A percentile compares a stretch with the other conserved stretches of the same genome.
Conservation (phyloP, 352 stramenopile genomes). For the Phytophthora lateralis region DNA sequence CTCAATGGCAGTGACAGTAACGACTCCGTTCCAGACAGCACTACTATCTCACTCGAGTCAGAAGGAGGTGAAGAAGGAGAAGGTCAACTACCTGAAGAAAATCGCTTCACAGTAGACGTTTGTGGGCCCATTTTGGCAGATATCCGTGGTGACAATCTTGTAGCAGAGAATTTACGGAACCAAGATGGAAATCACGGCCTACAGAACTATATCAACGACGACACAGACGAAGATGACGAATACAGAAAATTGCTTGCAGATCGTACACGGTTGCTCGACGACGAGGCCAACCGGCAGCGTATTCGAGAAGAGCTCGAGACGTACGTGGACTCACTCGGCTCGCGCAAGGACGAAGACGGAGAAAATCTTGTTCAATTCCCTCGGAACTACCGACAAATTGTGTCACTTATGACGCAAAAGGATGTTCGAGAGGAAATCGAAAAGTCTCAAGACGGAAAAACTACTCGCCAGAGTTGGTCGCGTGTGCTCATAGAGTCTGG, state of each 20-base stretch:
- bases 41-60: neutral
- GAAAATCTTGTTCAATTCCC: slow-evolving; percentile 60
- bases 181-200: too few species aligned
- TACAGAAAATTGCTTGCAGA: slow-evolving; percentile 28
- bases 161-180: too few species aligned
- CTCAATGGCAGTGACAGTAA: neutral
- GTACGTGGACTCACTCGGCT: slow-evolving; percentile 51
- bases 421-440: slow-evolving; percentile 43
- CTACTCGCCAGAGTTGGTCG: slow-evolving; percentile 52
- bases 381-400: slow-evolving; percentile 65
- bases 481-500: slow-evolving; percentile 65
- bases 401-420: slow-evolving; percentile 67
- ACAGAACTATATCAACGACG: neutral
- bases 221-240: slow-evolving; percentile 23
- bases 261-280: slow-evolving; percentile 24
- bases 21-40: neutral
- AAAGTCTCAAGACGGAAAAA: slow-evolving; percentile 1
- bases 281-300: slow-evolving; percentile 45
- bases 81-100: neutral
- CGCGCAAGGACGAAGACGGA: slow-evolving; percentile 51
- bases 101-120: neutral
- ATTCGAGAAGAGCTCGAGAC: slow-evolving; percentile 47
- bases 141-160: neutral
- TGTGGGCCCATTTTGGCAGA: slow-evolving; percentile 15
- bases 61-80: neutral